These are phyloP conservation scores for Pythium volutum DNA, from an alignment of 352 stramenopile genomes.

Conservation along the genomic window DNA sequence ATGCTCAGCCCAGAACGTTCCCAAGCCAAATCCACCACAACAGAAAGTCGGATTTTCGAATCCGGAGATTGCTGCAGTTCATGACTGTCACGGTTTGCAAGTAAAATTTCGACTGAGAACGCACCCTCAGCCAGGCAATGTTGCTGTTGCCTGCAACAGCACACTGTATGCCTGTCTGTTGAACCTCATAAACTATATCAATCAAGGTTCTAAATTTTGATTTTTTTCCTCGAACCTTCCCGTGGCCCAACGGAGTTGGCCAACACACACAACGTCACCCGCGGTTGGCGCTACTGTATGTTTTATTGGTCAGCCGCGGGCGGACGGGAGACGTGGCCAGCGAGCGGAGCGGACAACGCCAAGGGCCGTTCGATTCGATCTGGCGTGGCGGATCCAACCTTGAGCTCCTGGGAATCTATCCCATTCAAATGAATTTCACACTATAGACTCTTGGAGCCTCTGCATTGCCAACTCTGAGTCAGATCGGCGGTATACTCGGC, in stretches of 20 bases:
- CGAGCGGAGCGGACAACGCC: not conserved
- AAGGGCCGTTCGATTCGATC: not conserved
- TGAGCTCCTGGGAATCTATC: not conserved
- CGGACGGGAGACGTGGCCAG: slow-evolving; percentile 6
- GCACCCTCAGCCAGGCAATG: not conserved
- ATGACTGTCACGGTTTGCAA: not conserved
- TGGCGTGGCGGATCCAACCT: not conserved
- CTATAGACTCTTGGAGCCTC: no score
- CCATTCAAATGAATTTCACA: no score
- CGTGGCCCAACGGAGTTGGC: not conserved
- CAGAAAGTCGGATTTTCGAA: slow-evolving; percentile 10
- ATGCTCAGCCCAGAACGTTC: slow-evolving; percentile 18
- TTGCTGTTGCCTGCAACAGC: not conserved
- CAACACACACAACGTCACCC: not conserved
- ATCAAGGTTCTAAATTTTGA: not conserved
- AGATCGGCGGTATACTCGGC: not conserved
- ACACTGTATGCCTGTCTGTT: not conserved
- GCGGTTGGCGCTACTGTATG: slow-evolving; percentile 1
- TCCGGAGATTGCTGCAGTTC: not conserved
- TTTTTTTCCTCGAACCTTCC: slow-evolving; percentile 15
- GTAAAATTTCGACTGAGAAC: not conserved
- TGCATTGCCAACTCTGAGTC: no score
- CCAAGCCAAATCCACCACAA: not conserved
- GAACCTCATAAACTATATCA: not conserved
- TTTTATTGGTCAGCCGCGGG: slow-evolving; percentile 4